Evolutionary conservation across 139 green algal genomes (phyloP).

Genomic region (Zygnema circumcarinatum): DNA sequence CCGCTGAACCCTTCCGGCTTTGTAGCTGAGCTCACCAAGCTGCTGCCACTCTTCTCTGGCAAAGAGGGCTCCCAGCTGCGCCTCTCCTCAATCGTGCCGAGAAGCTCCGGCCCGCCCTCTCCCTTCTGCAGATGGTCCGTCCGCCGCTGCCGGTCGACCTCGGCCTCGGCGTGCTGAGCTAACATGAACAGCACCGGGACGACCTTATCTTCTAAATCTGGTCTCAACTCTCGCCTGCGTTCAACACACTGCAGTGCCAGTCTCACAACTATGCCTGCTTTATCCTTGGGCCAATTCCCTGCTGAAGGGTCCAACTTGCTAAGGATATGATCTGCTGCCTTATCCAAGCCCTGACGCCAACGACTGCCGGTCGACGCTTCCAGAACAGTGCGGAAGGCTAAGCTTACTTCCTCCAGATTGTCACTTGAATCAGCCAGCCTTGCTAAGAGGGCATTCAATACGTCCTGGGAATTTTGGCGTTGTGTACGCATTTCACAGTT

Average conservation of each 20-base stretch:
- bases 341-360: not conserved
- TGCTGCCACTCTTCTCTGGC: not conserved
- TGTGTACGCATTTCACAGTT: not conserved
- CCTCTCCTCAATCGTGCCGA: no score
- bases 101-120: no score
- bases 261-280: not conserved
- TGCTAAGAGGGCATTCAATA: not conserved
- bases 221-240: not conserved
- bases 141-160: not conserved
- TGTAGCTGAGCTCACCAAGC: not conserved
- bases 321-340: not conserved
- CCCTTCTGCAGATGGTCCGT: not conserved
- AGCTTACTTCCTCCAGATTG: not conserved
- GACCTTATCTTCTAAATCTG: not conserved
- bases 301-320: not conserved
- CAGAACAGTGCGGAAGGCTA: not conserved
- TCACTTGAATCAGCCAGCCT: not conserved
- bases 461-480: not conserved
- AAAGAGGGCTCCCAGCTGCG: no score
- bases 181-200: not conserved
- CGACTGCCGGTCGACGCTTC: not conserved
- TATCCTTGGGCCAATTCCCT: conserved; percentile 1
- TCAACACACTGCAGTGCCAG: conserved; percentile 6
- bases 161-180: not conserved
- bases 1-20: no score